Base-by-base conservation (phyloP, 139 green algal species). In the Chlamydomonas eustigma region DNA sequence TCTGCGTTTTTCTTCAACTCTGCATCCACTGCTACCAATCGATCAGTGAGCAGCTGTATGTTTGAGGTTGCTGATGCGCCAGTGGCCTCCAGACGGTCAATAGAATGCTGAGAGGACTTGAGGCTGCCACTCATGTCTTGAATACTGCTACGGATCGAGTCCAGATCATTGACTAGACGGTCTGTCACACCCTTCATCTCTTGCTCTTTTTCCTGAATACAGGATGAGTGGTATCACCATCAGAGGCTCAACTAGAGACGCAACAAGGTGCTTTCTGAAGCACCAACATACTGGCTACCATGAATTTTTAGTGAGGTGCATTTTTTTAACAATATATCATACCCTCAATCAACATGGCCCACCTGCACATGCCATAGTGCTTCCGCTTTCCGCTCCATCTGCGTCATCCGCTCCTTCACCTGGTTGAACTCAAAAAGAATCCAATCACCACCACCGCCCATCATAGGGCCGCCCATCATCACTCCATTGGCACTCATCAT, bases 1-100 rank as follows among this genome's bases (percentile, higher is more conserved):
- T 78, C 67, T 64, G 51, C 1, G 58, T 1, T 50, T 63, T 74
- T 22, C 12, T 32, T 5, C 50, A 37, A 24, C 39, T 50, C 1
- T 6, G 18, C 1, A 70, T 78, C 76, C 28, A 76, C 34, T 1
- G 33, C 37, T 39, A 72, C 71, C 25, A 85, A n/a, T 76, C 73
- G 68, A 36, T 85, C 74, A 58, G 51, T 32, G 35, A 84, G 37
- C 37, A 72, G 63, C 37, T 51, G 64, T 6, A 78, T 70, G 39
- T 69, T 73, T 44, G n/a, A 34, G 30, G 33, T 32, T 24, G 51
- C 50, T 28, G 4, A 39, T 28, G 50, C 2, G 50, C 6, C 18
- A 28, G 5, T 44, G 28, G 39, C 6, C 39, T 44, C 12, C 39
- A 82, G 38, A 24, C 35, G n/a, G 51, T 78, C 64, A 0, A 50